These are phyloP conservation scores for Aquilaria malaccensis DNA, from an alignment of 345 rosid genomes.

Conservation along the genomic window DNA sequence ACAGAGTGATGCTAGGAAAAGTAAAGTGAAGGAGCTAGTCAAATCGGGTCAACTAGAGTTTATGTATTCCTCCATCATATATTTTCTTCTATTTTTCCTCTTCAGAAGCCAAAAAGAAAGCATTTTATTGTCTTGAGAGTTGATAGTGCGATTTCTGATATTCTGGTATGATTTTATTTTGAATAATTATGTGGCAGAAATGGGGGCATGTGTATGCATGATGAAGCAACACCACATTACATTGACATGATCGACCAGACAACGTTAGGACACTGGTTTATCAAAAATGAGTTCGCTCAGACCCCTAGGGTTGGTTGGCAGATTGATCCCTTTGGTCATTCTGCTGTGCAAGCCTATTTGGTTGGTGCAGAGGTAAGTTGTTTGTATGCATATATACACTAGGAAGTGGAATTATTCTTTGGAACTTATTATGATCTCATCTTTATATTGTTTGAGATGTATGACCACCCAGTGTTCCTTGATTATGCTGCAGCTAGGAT, in stretches of 20 bases:
- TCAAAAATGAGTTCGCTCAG: constrained; percentile 73
- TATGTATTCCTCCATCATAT: constrained; percentile 36
- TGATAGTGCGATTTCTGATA: too few species aligned
- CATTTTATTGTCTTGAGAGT: too few species aligned
- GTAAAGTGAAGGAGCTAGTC: constrained; percentile 74
- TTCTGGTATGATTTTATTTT: background rate
- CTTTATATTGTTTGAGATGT: constrained; percentile 3
- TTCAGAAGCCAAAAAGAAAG: too few species aligned
- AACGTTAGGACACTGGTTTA: constrained; percentile 75
- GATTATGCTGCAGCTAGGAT: constrained; percentile 61
- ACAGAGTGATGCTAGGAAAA: constrained; percentile 65
- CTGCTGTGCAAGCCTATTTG: constrained; percentile 90
- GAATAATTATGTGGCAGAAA: constrained; percentile 38
- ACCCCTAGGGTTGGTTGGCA: constrained; percentile 99
- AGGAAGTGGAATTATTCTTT: too few species aligned
- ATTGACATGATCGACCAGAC: constrained; percentile 96
- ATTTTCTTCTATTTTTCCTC: background rate
- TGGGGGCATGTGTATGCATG: constrained; percentile 95
- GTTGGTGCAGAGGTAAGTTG: constrained; percentile 85
- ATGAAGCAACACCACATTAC: constrained; percentile 88
- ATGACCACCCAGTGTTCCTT: background rate
- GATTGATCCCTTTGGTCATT: constrained; percentile 95
- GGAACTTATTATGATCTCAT: background rate
- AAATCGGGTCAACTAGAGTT: constrained; percentile 85
- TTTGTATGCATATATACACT: background rate